Conservation (phyloP, 495 filamentous ascomycete genomes). For the Aspergillus saccharolyticus region DNA sequence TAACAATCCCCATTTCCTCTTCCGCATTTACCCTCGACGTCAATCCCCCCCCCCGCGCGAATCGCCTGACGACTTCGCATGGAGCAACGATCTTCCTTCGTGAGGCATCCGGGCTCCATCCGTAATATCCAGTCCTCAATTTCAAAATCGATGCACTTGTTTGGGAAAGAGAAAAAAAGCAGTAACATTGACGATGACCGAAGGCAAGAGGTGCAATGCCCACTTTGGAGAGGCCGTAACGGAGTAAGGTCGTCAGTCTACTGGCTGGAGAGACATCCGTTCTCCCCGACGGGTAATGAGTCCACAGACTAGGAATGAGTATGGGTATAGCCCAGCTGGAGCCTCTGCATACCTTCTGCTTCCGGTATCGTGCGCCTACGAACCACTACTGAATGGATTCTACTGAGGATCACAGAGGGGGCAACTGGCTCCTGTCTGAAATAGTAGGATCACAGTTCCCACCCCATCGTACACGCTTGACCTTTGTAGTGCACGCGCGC, state of each 20-base stretch:
- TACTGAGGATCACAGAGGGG: no score
- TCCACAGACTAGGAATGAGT: no score
- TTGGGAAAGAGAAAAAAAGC: no score
- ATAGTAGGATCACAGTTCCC: no score
- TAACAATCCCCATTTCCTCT: not conserved
- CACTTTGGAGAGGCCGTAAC: no score
- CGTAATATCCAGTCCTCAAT: not conserved
- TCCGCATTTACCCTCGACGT: not conserved
- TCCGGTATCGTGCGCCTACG: not conserved
- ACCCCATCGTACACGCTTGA: no score
- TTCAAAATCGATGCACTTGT: no score
- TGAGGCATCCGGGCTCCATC: not conserved
- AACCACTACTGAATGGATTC: not conserved
- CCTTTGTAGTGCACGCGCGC: no score
- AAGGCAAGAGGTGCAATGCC: not conserved
- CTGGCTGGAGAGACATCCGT: not conserved
- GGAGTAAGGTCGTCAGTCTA: no score
- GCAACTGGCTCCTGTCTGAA: no score
- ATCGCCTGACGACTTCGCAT: not conserved
- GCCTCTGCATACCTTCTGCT: not conserved
- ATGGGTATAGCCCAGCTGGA: no score
- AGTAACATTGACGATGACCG: not conserved
- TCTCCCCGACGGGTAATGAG: not conserved
- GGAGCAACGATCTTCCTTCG: not conserved
- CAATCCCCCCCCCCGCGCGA: not conserved